phyloP scores from a whole-genome alignment of 2,329 filamentous ascomycete genomes.

The Botrytis fragariae region DNA sequence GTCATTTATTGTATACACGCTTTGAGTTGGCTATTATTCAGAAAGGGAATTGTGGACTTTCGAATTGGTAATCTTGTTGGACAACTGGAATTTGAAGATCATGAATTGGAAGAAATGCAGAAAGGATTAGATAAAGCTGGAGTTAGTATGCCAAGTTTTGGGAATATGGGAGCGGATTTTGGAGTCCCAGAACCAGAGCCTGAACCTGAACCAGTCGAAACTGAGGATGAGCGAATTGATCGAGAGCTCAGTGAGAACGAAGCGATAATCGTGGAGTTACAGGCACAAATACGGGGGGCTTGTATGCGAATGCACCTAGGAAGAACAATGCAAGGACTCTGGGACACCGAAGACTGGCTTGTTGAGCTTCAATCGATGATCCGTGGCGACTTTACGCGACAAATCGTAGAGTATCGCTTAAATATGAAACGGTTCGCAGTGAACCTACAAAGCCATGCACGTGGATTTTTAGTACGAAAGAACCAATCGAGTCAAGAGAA shows the following conservation, averaged over 20 bases:
- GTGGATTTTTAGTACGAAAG: conserved; percentile 72
- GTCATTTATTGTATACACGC: conserved; percentile 99
- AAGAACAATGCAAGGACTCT: conserved; percentile 80
- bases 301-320: conserved; percentile 74
- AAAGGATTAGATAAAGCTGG: conserved; percentile 96
- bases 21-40: conserved; percentile 92
- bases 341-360: conserved; percentile 77
- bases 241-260: conserved; percentile 80
- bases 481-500: conserved; percentile 60
- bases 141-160: conserved; percentile 94
- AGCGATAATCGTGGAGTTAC: conserved; percentile 69
- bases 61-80: conserved; percentile 95
- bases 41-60: conserved; percentile 92
- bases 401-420: conserved; percentile 77
- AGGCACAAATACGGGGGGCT: conserved; percentile 82
- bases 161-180: conserved; percentile 95
- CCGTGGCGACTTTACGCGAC: conserved; percentile 81
- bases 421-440: conserved; percentile 80
- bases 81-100: conserved; percentile 94
- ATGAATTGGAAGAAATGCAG: conserved; percentile 94
- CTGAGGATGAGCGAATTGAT: conserved; percentile 84
- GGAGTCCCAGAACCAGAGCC: conserved; percentile 72
- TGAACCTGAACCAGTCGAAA: conserved; percentile 73
- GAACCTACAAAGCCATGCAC: conserved; percentile 72
- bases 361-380: conserved; percentile 83